A percentile compares a stretch with the other conserved stretches of the same genome.
These are phyloP conservation scores for Beta vulgaris DNA, from an alignment of 148 eudicot species.

Conservation along the genomic window DNA sequence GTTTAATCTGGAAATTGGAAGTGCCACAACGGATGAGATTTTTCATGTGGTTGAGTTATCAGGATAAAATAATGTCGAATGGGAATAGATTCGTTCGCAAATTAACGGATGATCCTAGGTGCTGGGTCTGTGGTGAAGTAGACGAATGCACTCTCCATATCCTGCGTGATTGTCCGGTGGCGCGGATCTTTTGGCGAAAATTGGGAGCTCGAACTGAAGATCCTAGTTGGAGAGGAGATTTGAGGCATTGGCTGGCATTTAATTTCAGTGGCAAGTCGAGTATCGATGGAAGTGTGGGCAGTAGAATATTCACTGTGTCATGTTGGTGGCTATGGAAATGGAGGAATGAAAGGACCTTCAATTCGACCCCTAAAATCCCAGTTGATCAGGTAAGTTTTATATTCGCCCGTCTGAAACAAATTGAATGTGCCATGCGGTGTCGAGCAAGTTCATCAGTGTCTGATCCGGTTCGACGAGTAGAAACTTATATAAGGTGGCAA, in stretches of 20 bases:
- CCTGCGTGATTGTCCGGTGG: background rate
- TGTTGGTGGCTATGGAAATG: background rate
- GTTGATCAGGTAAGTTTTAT: background rate
- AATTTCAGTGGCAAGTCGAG: background rate
- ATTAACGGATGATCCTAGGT: background rate
- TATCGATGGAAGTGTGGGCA: background rate
- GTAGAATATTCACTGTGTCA: too few species aligned
- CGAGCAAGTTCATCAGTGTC: too few species aligned
- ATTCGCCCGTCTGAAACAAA: too few species aligned
- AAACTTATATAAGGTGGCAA: too few species aligned
- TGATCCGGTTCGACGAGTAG: too few species aligned
- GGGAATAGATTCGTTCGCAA: background rate
- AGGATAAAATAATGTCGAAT: background rate
- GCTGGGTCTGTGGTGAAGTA: background rate
- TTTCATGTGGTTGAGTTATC: background rate
- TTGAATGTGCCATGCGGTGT: too few species aligned
- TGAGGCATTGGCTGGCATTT: background rate
- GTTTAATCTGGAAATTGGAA: background rate
- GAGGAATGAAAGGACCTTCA: background rate
- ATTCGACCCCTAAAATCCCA: background rate
- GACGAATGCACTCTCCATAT: background rate
- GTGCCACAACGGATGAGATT: background rate
- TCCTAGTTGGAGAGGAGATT: background rate
- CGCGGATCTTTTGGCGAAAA: background rate
- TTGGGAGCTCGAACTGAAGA: background rate